Conservation (phyloP, 2,329 filamentous ascomycete species). For the Corinectria fuckeliana region DNA sequence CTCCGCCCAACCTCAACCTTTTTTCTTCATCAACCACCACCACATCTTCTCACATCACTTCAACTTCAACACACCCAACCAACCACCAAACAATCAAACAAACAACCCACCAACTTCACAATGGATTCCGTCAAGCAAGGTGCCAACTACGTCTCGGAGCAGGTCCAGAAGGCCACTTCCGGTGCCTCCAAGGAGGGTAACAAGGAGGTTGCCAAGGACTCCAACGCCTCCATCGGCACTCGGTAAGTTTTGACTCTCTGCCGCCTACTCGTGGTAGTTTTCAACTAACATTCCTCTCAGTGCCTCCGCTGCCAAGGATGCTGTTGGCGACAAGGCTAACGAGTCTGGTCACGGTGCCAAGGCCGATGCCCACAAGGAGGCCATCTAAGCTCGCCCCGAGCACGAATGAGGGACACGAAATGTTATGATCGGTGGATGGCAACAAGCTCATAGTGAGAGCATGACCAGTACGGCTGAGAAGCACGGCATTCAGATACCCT, state of each 20-base stretch:
- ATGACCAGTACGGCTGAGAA: constrained; percentile 16
- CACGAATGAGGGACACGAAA: not conserved
- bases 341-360: constrained; percentile 50
- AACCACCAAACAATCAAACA: constrained; percentile 17
- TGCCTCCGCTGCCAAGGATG: constrained; percentile 57
- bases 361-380: constrained; percentile 51
- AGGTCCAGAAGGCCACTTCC: constrained; percentile 61
- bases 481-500: constrained; percentile 34
- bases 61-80: constrained; percentile 8
- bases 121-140: constrained; percentile 66
- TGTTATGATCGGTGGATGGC: constrained; percentile 10
- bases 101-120: constrained; percentile 36
- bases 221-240: constrained; percentile 57
- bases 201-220: constrained; percentile 72
- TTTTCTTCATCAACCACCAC: not conserved
- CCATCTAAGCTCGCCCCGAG: constrained; percentile 39
- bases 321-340: constrained; percentile 53
- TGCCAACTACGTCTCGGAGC: constrained; percentile 71
- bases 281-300: constrained; percentile 34
- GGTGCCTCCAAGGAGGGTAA: constrained; percentile 72
- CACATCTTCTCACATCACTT: constrained; percentile 7
- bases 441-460: constrained; percentile 2
- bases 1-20: not conserved
- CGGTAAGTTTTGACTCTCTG: constrained; percentile 49
- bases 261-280: too few species aligned